Conservation (phyloP, 495 filamentous ascomycete species). For the Penicillium cinerascens region DNA sequence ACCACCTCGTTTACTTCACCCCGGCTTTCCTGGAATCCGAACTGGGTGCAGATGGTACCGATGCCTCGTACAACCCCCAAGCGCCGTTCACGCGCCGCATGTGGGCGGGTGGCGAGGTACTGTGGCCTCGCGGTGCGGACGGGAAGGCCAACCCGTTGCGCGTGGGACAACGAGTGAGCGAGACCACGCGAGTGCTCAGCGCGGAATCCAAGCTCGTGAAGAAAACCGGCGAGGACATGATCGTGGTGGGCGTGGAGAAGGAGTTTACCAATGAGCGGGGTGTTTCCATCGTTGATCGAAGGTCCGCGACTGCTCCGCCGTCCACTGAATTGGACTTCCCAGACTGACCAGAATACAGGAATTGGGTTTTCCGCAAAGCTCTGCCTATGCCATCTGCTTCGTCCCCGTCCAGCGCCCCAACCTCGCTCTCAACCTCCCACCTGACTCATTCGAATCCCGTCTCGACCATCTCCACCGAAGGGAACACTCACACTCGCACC, state of each 20-base stretch:
- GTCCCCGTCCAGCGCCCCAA: slow-evolving; percentile 7
- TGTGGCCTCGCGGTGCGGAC: slow-evolving; percentile 41
- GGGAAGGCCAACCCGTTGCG: slow-evolving; percentile 40
- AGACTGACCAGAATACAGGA: slow-evolving; percentile 31
- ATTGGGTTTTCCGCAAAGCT: slow-evolving; percentile 58
- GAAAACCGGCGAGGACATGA: slow-evolving; percentile 58
- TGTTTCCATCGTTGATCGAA: slow-evolving; percentile 50
- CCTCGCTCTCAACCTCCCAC: slow-evolving; percentile 10
- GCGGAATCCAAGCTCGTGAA: slow-evolving; percentile 48
- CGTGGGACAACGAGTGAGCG: slow-evolving; percentile 52
- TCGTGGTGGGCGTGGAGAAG: slow-evolving; percentile 65
- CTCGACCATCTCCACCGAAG: slow-evolving; percentile 17
- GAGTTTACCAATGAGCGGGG: slow-evolving; percentile 50
- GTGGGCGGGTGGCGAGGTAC: slow-evolving; percentile 71
- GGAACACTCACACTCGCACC: slow-evolving; percentile 37
- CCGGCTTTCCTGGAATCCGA: slow-evolving; percentile 49
- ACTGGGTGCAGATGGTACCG: slow-evolving; percentile 69
- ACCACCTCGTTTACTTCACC: slow-evolving; percentile 74
- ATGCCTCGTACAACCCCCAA: slow-evolving; percentile 64
- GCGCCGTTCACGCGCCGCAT: slow-evolving; percentile 63
- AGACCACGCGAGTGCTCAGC: slow-evolving; percentile 52
- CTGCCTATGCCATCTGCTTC: slow-evolving; percentile 27
- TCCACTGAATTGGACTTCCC: background rate
- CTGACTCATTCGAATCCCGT: slow-evolving; percentile 21
- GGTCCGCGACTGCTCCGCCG: slow-evolving; percentile 28